Evolutionary conservation across 139 green algal species (phyloP), one percentile per base, ranked within the genome.

Genomic region (Auxenochlorella protothecoides): DNA sequence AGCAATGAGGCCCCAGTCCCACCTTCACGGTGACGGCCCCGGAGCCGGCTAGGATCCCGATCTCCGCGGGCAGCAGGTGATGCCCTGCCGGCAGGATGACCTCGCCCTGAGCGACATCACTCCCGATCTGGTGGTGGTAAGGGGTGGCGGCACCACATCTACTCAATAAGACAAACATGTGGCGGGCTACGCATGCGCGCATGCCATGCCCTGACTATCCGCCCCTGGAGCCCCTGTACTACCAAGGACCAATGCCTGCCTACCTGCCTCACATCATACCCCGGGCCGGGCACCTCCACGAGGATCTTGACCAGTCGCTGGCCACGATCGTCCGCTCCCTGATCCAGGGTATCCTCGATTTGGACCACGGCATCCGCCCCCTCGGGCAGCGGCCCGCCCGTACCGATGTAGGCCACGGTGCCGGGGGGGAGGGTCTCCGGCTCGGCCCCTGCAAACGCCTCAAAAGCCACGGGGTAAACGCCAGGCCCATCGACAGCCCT

Each of bases 31-130:
- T 68, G 44, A 72, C 59, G 4, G 86, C 87, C 4, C 92, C 93
- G 12, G 96, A 91, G 2, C 88, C 94, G 14, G 92, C 93, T 27
- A 97, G 78, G 61, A 98, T 87, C 55, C 92, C 94, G 5, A 98
- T 78, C 76, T 97, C 93, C 3, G 89, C 84, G 2, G 89, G 69
- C 0, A 81, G 88, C 5, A 98, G 76, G 6, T 73, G 72, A 52
- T 92, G 80, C 2, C 93, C 93, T 0, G 78, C 72, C 6, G 68
- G 4, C 73, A 98, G 80, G 8, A 97, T 84, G 12, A 77, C 59
- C 54, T 88, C 78, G 0, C 88, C 91, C 4, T 57, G 62, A 78
- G 77, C 70, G 60, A 97, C 92, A 79, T 97, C 91, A 4, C 78
- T 90, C 12, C 90, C 91, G 3, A 95, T 74, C 11, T 85, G 73